Conservation (phyloP, 148 eudicot species). For the Arctostaphylos glauca region DNA sequence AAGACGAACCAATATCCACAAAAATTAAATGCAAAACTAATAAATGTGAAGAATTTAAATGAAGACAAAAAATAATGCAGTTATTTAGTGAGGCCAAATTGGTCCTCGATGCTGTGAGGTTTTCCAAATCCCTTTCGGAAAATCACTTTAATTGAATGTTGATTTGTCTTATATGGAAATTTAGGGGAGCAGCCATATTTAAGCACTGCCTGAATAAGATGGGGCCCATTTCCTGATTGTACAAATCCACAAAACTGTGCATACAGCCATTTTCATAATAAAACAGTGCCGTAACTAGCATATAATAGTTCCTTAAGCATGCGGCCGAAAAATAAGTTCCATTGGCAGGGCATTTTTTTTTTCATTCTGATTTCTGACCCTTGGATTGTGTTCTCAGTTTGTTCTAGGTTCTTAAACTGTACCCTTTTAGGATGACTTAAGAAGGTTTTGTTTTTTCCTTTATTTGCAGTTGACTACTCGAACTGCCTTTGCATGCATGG, state of each 20-base stretch:
- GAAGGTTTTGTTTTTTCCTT: constrained; percentile 2
- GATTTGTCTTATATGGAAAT: not conserved
- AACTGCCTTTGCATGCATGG: not conserved
- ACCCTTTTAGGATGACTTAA: not conserved
- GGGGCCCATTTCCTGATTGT: not conserved
- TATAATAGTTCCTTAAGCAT: not conserved
- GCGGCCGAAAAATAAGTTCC: not conserved
- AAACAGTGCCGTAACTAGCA: not conserved
- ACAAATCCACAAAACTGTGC: not conserved
- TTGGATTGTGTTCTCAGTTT: too few species aligned
- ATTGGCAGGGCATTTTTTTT: not conserved
- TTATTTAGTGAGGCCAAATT: too few species aligned
- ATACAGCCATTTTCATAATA: not conserved
- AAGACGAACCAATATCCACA: too few species aligned
- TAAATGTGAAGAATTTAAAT: too few species aligned
- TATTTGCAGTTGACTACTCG: not conserved
- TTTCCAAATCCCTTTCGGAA: not conserved
- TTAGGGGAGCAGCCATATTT: not conserved
- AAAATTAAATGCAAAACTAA: too few species aligned
- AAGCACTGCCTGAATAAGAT: not conserved
- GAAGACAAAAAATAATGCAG: too few species aligned
- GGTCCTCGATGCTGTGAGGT: not conserved
- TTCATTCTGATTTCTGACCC: too few species aligned
- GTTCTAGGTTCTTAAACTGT: too few species aligned
- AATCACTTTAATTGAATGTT: not conserved